Evolutionary conservation across 495 filamentous ascomycete genomes (phyloP), one percentile per base, ranked within the genome.

Genomic region (Penicillium waksmanii): DNA sequence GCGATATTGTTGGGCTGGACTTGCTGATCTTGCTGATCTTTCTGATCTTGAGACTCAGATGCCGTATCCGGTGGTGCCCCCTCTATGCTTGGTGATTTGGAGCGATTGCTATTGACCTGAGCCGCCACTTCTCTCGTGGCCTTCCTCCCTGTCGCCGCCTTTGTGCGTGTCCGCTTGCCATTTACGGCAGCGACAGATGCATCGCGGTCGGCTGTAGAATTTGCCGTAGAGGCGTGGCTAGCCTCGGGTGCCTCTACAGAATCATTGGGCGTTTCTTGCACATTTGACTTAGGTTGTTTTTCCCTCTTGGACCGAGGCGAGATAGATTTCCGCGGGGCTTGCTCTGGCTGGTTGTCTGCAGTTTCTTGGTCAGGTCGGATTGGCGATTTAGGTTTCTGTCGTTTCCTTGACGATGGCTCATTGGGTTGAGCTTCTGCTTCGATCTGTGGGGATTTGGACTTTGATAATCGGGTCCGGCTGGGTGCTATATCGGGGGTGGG

Each of bases 391-490:
- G 11, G 1, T 40, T 40, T 12, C 36, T 17, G 42, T 7, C 17
- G 5, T 10, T 44, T 44, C 42, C 17, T 44, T 4, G 42, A 9
- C 12, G 15, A 44, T 19, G 42, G 15, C 42, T 44, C 17, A 18
- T 19, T 40, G 36, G 42, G 15, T 17, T 17, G n/a, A 8, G 3
- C 42, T 9, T 19, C 17, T 9, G n/a, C 8, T 17, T 44, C 17
- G 42, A 17, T n/a, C 17, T 17, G 42, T 17, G 42, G 46, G 9
- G 46, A 48, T 12, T 13, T 48, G 19, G 46, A 27, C 34, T 63
- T 65, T 19, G 55, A 52, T 48, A 55, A 40, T 23, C 49, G 43
- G 15, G 35, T 19, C 49, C 27, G 44, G 42, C 19, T 42, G 23
- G 44, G 55, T 13, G 13, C n/a, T 21, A 27, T 55, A 11, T 23